Conservation (phyloP, 345 rosid genomes). For the Citrus sp. region DNA sequence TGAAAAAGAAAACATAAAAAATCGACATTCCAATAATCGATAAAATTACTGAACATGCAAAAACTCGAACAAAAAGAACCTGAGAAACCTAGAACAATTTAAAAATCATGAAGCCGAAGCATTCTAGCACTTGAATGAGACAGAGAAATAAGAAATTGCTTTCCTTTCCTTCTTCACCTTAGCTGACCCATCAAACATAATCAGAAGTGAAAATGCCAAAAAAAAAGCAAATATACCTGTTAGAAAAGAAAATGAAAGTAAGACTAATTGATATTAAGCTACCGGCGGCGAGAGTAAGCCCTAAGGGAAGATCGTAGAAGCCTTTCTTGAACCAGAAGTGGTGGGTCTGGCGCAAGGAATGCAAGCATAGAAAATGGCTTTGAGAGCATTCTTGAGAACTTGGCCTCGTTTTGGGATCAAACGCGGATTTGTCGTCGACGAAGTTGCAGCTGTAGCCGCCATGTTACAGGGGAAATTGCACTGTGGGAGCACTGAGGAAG, state of each 20-base stretch:
- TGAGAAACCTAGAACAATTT: neutral
- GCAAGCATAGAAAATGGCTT: slow-evolving; percentile 15
- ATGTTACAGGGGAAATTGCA: neutral
- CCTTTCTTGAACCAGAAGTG: neutral
- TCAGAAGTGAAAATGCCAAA: neutral
- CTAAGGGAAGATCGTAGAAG: neutral
- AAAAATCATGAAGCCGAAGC: neutral
- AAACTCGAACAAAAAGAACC: neutral
- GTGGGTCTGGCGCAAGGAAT: slow-evolving; percentile 15
- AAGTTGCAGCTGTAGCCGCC: neutral
- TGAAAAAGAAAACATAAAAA: neutral
- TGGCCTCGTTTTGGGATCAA: slow-evolving; percentile 46
- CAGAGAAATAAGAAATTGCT: neutral
- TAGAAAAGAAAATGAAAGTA: no score
- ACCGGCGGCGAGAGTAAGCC: neutral
- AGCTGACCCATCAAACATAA: no score
- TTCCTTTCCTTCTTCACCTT: neutral
- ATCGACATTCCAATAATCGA: neutral
- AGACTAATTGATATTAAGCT: neutral
- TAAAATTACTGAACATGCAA: neutral
- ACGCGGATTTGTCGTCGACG: slow-evolving; percentile 11
- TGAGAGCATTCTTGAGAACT: slow-evolving; percentile 36
- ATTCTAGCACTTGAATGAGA: neutral
- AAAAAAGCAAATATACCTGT: no score
- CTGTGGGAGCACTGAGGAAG: no score